These are phyloP conservation scores for Vigna trinervia DNA, from an alignment of 306 rosid species.

Conservation along the genomic window DNA sequence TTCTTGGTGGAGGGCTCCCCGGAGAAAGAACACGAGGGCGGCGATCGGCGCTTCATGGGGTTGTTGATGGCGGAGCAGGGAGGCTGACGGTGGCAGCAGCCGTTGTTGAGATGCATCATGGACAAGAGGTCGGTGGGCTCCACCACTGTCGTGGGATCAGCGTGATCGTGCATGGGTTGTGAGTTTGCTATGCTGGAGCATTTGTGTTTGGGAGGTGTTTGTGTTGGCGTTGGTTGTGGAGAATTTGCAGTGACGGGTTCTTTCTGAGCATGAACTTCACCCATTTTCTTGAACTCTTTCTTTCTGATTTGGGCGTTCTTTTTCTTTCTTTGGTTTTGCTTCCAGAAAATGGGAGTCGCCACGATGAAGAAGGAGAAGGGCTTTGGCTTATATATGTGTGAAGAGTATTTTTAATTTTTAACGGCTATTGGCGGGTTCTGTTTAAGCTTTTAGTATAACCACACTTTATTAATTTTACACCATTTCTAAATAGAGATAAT, in stretches of 20 bases:
- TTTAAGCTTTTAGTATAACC: not conserved
- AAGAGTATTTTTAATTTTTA: not conserved
- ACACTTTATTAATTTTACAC: too few relatives aligned
- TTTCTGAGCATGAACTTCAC: not conserved
- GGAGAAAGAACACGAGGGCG: not conserved
- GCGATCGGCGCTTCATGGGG: constrained; percentile 46
- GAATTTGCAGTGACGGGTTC: not conserved
- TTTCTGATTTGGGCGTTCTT: not conserved
- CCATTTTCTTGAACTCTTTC: constrained; percentile 4
- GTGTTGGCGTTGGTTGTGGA: not conserved
- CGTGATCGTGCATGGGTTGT: not conserved
- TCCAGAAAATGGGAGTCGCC: not conserved
- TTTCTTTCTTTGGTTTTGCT: not conserved
- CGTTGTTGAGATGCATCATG: constrained; percentile 40
- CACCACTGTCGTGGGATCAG: not conserved
- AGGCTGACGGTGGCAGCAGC: not conserved
- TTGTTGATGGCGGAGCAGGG: constrained; percentile 31
- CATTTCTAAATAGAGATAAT: too few relatives aligned
- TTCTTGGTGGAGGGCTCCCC: constrained; percentile 45
- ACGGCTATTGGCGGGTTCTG: not conserved
- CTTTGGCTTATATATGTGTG: not conserved
- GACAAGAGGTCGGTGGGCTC: constrained; percentile 39
- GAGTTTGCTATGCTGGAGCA: not conserved
- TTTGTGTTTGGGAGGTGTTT: too few relatives aligned
- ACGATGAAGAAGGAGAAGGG: not conserved